Evolutionary conservation across 768 basidiomycete species (phyloP), one percentile per base, ranked within the genome.

Genomic region (Albatrellus ellisii): DNA sequence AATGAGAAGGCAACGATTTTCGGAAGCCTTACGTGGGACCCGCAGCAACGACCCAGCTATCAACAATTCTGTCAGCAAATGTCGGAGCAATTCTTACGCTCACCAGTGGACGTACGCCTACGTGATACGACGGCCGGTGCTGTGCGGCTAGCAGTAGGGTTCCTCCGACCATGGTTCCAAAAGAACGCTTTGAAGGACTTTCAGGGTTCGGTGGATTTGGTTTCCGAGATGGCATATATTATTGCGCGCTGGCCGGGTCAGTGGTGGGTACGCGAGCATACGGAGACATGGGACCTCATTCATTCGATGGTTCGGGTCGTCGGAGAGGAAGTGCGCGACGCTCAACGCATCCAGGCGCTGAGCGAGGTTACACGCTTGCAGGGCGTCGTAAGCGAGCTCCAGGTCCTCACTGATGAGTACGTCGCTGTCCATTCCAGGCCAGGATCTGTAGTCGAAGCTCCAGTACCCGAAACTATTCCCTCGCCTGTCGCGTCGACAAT

Each of bases 111-210:
- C 42, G 62, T 64, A 34, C 73, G 74, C 22, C 58, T 81, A 42
- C 70, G 72, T 26, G 81, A 82, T 53, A 72, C 79, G 3, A 80
- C 81, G 1, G 68, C 68, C 21, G 74, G 75, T 20, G 74, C 82
- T 2, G 76, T 84, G 18, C 71, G 75, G 38, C 66, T 86, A 33
- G 75, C 83, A 1, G 56, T 80, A 51, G 65, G 72, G 37, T 72
- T 86, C 56, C 65, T 87, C 21, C 70, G 76, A 20, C 72, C 78
- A 7, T 84, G 79, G 76, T 75, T 85, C 60, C 72, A 79, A 53
- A 59, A 55, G 37, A 62, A 62, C 42, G 63, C 76, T 29, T 45
- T 55, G 29, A 56, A 62, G 39, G 63, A 68, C 48, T 61, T 64
- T 53, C 47, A 57, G n/a, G 51, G 46, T 25, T 62, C 68, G 17